Conservation (phyloP, 352 stramenopile genomes). For the Blastocystis sp. region DNA sequence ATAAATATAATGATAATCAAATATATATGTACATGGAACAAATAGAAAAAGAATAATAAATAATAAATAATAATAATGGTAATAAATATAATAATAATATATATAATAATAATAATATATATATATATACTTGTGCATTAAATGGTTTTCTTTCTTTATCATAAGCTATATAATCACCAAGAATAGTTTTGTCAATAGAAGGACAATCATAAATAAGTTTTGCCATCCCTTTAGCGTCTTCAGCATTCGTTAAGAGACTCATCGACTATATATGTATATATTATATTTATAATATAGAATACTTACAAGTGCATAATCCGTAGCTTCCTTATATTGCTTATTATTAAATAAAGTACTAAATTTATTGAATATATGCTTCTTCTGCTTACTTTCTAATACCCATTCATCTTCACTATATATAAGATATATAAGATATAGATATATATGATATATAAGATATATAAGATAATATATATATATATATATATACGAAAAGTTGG, state of each 20-base stretch:
- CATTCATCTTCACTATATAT: too few relatives aligned
- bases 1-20: too few relatives aligned
- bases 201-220: conserved; percentile 76
- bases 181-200: conserved; percentile 69
- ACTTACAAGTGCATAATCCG: conserved; percentile 1
- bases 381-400: background rate
- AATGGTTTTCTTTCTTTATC: conserved; percentile 80
- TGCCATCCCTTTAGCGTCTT: conserved; percentile 48
- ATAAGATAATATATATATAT: too few relatives aligned
- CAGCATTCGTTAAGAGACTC: background rate
- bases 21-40: too few relatives aligned
- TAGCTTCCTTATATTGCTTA: background rate
- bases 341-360: conserved; percentile 1
- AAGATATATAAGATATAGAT: too few relatives aligned
- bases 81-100: too few relatives aligned
- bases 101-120: too few relatives aligned
- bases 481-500: too few relatives aligned
- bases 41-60: too few relatives aligned
- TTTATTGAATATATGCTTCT: conserved; percentile 10
- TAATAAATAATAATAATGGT: too few relatives aligned
- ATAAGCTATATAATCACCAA: conserved; percentile 85
- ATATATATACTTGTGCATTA: too few relatives aligned
- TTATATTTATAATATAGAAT: conserved; percentile 23
- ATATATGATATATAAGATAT: too few relatives aligned
- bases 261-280: conserved; percentile 14